Evolutionary conservation across 805 yeast genomes (phyloP).

Genomic region (Pichia heedii): DNA sequence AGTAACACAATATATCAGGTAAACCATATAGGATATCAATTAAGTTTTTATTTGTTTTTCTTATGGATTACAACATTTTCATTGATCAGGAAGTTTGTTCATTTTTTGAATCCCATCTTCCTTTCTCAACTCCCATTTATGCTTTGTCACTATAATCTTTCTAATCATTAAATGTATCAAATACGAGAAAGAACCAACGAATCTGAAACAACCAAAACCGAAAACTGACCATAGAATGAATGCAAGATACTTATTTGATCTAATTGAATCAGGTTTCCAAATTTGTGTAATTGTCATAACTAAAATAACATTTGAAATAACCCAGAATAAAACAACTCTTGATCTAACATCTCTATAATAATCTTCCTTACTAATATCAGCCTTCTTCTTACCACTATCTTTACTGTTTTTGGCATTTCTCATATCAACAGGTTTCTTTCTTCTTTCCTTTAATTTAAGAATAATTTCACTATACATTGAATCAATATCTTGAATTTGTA

Average conservation of each 20-base stretch:
- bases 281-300: slow-evolving; percentile 85
- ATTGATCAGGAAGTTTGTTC: slow-evolving; percentile 1
- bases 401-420: slow-evolving; percentile 32
- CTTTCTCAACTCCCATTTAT: slow-evolving; percentile 25
- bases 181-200: slow-evolving; percentile 69
- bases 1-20: too few relatives aligned
- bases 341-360: slow-evolving; percentile 94
- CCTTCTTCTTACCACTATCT: slow-evolving; percentile 29
- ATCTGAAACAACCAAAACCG: slow-evolving; percentile 71
- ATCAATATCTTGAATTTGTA: slow-evolving; percentile 69
- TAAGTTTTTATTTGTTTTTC: background rate
- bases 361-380: slow-evolving; percentile 51
- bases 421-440: slow-evolving; percentile 49
- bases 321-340: slow-evolving; percentile 92
- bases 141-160: slow-evolving; percentile 23
- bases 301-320: slow-evolving; percentile 69
- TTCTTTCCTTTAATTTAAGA: slow-evolving; percentile 60
- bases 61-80: background rate
- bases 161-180: slow-evolving; percentile 36
- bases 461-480: slow-evolving; percentile 71
- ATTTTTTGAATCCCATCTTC: slow-evolving; percentile 13
- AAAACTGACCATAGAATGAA: slow-evolving; percentile 93
- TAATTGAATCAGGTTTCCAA: slow-evolving; percentile 56
- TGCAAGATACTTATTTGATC: slow-evolving; percentile 65
- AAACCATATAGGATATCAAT: background rate